Percentiles rank a stretch among this genome's conserved stretches.
Evolutionary conservation across 2,329 filamentous ascomycete genomes (phyloP).

Genomic region (Curvularia lunata): DNA sequence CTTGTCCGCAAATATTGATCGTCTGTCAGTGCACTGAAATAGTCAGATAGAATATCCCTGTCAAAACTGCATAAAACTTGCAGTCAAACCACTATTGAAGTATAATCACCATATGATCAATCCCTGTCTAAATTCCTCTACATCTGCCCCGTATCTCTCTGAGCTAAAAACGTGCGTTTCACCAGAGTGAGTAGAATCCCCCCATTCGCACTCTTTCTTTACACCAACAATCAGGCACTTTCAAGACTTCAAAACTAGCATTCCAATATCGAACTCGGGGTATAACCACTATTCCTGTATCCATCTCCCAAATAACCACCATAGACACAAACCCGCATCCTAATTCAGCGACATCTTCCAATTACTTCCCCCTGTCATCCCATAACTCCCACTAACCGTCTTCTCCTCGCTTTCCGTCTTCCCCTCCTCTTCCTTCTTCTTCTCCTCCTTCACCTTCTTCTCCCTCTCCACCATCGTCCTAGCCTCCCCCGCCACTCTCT

Average conservation of each 20-base stretch:
- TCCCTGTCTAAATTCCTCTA: too few relatives aligned
- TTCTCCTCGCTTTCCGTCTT: constrained; percentile 31
- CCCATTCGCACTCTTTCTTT: too few relatives aligned
- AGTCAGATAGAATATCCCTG: too few relatives aligned
- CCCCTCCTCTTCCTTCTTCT: constrained; percentile 8
- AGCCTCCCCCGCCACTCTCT: constrained; percentile 26
- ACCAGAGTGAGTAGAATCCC: too few relatives aligned
- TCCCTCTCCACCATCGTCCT: constrained; percentile 14
- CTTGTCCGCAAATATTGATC: too few relatives aligned
- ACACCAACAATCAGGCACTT: neutral
- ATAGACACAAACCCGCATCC: neutral
- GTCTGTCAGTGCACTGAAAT: too few relatives aligned
- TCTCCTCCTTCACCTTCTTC: constrained; percentile 15
- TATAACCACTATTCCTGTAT: neutral
- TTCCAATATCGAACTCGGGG: neutral
- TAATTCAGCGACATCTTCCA: constrained; percentile 41
- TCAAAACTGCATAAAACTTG: too few relatives aligned
- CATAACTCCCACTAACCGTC: constrained; percentile 44
- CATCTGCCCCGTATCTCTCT: too few relatives aligned
- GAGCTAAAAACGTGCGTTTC: too few relatives aligned
- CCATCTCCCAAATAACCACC: neutral
- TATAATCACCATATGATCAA: too few relatives aligned
- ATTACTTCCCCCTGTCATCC: constrained; percentile 37
- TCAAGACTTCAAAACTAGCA: neutral
- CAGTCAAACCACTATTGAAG: too few relatives aligned